Conservation (phyloP, 768 basidiomycete genomes). For the Suillus placidus region DNA sequence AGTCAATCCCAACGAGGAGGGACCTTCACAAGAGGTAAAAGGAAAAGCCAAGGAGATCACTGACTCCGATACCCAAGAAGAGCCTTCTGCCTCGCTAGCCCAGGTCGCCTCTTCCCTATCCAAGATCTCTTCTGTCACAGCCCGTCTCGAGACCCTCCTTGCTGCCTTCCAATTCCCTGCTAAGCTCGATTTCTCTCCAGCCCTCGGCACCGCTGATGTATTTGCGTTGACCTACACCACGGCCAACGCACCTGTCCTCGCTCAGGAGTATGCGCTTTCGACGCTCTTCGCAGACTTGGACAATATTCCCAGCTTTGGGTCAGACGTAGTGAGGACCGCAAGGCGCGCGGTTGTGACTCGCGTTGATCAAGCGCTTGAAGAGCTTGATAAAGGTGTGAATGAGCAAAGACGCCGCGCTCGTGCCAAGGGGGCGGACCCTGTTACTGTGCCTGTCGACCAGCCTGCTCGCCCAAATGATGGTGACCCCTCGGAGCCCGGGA, state of each 20-base stretch:
- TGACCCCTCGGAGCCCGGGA: not conserved
- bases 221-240: slow-evolving; percentile 56
- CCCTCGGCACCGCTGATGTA: slow-evolving; percentile 17
- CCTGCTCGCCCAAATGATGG: not conserved
- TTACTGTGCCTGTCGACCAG: not conserved
- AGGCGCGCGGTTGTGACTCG: slow-evolving; percentile 58
- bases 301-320: slow-evolving; percentile 61
- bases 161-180: slow-evolving; percentile 43
- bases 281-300: slow-evolving; percentile 61
- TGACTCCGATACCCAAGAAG: slow-evolving; percentile 11
- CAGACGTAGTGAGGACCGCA: slow-evolving; percentile 48
- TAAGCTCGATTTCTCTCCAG: slow-evolving; percentile 34
- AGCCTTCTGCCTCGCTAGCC: slow-evolving; percentile 16
- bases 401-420: slow-evolving; percentile 31
- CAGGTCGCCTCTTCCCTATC: slow-evolving; percentile 31
- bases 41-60: slow-evolving; percentile 39
- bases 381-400: slow-evolving; percentile 50
- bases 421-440: not conserved
- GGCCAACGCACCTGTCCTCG: slow-evolving; percentile 60
- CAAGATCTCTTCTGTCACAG: slow-evolving; percentile 44
- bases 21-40: slow-evolving; percentile 25
- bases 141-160: slow-evolving; percentile 39
- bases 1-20: not conserved
- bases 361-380: slow-evolving; percentile 60
- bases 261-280: slow-evolving; percentile 62